Evolutionary conservation across 148 eudicot genomes (phyloP).

Genomic region (Fagopyrum esculentum): DNA sequence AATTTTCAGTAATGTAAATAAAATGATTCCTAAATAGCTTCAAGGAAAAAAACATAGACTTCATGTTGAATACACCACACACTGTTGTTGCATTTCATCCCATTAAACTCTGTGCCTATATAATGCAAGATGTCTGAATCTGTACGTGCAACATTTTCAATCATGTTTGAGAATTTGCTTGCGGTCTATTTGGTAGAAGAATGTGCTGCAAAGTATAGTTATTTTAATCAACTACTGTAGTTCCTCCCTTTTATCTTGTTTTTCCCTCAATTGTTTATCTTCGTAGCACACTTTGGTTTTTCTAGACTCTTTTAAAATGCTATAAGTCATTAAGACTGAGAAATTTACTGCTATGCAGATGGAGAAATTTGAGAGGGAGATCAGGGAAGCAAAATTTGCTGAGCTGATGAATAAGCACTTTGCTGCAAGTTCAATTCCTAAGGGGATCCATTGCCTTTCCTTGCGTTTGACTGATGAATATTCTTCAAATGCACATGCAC

Average conservation of each 20-base stretch:
- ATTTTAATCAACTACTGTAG: background rate
- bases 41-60: background rate
- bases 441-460: constrained; percentile 93
- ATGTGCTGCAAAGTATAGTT: background rate
- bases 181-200: background rate
- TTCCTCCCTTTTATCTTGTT: background rate
- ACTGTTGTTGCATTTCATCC: background rate
- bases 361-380: constrained; percentile 88
- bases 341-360: constrained; percentile 44
- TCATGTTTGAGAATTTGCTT: background rate
- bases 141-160: no score
- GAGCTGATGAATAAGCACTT: constrained; percentile 96
- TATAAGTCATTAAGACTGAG: background rate
- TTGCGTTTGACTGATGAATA: constrained; percentile 96
- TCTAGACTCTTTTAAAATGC: background rate
- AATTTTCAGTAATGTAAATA: no score
- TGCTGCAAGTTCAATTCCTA: constrained; percentile 94
- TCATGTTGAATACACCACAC: background rate
- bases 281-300: background rate
- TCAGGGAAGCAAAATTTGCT: constrained; percentile 83
- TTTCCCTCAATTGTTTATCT: background rate
- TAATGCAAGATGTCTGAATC: no score
- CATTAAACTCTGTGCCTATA: background rate
- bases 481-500: constrained; percentile 98
- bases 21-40: background rate